Conservation (phyloP, 768 basidiomycete genomes). For the Polyporus arcularius region DNA sequence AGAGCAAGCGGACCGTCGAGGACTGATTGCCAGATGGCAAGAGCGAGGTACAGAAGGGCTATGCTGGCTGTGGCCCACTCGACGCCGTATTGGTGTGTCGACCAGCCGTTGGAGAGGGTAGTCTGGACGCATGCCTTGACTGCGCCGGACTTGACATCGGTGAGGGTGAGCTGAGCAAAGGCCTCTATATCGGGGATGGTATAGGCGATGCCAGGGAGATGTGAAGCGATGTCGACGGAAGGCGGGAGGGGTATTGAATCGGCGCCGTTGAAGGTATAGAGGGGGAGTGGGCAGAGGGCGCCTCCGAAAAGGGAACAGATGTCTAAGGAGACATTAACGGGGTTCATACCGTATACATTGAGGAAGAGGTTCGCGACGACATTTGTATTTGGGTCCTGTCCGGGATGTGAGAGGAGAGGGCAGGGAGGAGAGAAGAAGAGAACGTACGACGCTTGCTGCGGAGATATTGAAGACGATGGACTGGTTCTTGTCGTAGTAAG, state of each 20-base stretch:
- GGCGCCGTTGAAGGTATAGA: conserved; percentile 86
- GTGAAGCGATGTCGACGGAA: conserved; percentile 47
- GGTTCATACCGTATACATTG: conserved; percentile 85
- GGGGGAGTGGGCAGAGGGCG: conserved; percentile 78
- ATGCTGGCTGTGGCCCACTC: conserved; percentile 76
- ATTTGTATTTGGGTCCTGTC: conserved; percentile 71
- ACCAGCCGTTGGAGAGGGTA: conserved; percentile 90
- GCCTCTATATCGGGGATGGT: conserved; percentile 91
- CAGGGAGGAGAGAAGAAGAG: neutral
- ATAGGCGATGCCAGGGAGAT: conserved; percentile 81
- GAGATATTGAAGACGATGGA: conserved; percentile 85
- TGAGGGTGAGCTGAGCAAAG: conserved; percentile 77
- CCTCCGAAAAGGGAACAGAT: conserved; percentile 80
- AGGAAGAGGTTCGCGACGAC: conserved; percentile 81
- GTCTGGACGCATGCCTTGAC: conserved; percentile 90
- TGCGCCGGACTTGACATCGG: conserved; percentile 64
- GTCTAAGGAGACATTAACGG: conserved; percentile 83
- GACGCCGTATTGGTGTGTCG: conserved; percentile 71
- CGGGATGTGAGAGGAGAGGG: conserved; percentile 18
- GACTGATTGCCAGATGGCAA: conserved; percentile 56
- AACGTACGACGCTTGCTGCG: conserved; percentile 74
- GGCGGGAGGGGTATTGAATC: conserved; percentile 66
- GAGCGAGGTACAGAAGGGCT: conserved; percentile 57
- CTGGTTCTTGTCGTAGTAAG: conserved; percentile 67
- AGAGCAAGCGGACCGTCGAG: conserved; percentile 58